Conservation (phyloP, 2,329 filamentous ascomycete genomes). For the Pseudogymnoascus sp. region DNA sequence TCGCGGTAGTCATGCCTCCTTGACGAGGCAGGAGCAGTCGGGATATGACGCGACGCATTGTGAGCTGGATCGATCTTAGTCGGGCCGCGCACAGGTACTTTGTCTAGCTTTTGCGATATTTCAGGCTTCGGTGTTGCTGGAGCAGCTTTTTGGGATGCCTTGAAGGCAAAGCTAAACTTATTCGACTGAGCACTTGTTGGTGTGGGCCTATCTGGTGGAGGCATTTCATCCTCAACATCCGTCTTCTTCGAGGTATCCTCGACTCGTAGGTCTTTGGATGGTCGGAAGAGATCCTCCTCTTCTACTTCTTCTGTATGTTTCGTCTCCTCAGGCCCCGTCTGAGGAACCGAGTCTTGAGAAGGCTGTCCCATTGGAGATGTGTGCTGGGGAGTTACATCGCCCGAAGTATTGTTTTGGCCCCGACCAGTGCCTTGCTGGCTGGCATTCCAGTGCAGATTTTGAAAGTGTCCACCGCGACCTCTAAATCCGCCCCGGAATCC, state of each 20-base stretch:
- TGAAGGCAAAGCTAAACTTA: conserved; percentile 93
- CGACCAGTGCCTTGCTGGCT: conserved; percentile 47
- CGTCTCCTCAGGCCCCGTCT: conserved; percentile 26
- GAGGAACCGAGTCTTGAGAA: conserved; percentile 20
- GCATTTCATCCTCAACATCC: conserved; percentile 44
- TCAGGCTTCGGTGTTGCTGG: conserved; percentile 53
- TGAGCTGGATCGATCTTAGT: not conserved
- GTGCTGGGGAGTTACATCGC: conserved; percentile 28
- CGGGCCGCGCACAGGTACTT: conserved; percentile 28
- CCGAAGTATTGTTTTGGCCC: conserved; percentile 34
- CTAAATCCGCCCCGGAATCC: conserved; percentile 29
- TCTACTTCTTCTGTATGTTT: conserved; percentile 26
- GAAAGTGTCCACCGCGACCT: conserved; percentile 48
- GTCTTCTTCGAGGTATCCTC: conserved; percentile 52
- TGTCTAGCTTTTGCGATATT: conserved; percentile 63
- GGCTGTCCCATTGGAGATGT: conserved; percentile 26
- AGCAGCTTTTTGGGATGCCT: conserved; percentile 57
- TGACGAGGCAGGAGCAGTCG: conserved; percentile 48
- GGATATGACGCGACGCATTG: conserved; percentile 34
- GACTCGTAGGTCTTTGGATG: conserved; percentile 56
- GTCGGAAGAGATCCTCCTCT: conserved; percentile 47
- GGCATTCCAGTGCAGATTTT: conserved; percentile 66
- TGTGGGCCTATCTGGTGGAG: conserved; percentile 45
- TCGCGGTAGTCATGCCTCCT: conserved; percentile 26
- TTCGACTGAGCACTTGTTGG: conserved; percentile 41